A percentile compares a stretch with the other conserved stretches of the same genome.
Evolutionary conservation across 106 monocot species (phyloP).

Genomic region (Xerophyta viscosa): DNA sequence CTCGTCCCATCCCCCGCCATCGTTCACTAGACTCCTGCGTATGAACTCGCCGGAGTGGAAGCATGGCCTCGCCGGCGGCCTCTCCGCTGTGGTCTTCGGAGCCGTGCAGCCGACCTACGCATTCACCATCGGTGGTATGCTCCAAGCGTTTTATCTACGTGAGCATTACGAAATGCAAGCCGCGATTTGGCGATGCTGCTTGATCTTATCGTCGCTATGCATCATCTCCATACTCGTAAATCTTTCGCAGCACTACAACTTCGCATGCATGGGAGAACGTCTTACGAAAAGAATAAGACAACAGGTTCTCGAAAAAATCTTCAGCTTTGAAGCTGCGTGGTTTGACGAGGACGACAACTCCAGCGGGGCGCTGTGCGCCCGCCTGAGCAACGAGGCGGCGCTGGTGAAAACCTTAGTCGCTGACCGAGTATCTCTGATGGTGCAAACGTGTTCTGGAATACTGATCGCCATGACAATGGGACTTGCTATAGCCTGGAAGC

Average conservation of each 20-base stretch:
- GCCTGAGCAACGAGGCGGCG: conserved; percentile 53
- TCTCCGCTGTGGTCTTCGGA: conserved; percentile 49
- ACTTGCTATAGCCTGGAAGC: conserved; percentile 57
- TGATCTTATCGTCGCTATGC: conserved; percentile 53
- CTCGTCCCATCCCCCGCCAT: conserved; percentile 19
- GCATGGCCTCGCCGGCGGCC: conserved; percentile 38
- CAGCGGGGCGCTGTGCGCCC: conserved; percentile 56
- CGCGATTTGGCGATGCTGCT: conserved; percentile 30
- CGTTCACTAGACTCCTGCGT: conserved; percentile 52
- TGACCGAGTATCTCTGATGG: conserved; percentile 54
- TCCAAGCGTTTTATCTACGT: conserved; percentile 52
- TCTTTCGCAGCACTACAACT: conserved; percentile 62
- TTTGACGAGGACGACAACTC: conserved; percentile 67
- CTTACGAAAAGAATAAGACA: conserved; percentile 47
- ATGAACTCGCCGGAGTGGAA: conserved; percentile 81
- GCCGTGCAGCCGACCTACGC: conserved; percentile 56
- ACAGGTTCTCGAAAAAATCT: conserved; percentile 52
- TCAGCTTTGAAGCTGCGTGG: conserved; percentile 70
- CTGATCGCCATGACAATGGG: conserved; percentile 55
- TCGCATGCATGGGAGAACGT: conserved; percentile 72
- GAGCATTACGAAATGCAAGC: conserved; percentile 43
- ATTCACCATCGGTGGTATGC: conserved; percentile 61
- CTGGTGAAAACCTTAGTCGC: conserved; percentile 65
- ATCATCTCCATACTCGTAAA: conserved; percentile 42
- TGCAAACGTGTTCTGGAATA: conserved; percentile 52